Percentiles rank a stretch among this genome's conserved stretches.
Evolutionary conservation across 169 alveolate genomes (phyloP).

Genomic region (Toxoplasma gondii): DNA sequence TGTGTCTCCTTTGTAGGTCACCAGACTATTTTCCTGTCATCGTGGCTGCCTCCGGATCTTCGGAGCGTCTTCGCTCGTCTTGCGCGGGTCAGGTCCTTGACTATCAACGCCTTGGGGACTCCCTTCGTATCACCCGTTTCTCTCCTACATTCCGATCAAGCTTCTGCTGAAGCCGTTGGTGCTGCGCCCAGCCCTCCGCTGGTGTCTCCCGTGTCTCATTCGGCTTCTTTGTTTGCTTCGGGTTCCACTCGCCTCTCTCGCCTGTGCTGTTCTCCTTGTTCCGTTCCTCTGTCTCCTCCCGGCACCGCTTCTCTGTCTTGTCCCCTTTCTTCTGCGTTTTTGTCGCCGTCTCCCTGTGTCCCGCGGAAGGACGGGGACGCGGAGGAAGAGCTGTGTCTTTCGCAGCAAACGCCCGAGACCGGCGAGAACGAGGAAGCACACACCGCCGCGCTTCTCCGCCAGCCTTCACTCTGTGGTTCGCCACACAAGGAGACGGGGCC

Average conservation of each 20-base stretch:
- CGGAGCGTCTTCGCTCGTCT: neutral
- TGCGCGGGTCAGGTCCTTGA: neutral
- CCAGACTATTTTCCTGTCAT: neutral
- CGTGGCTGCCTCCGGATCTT: conserved; percentile 28
- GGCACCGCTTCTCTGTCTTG: neutral
- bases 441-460: too few relatives aligned
- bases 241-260: neutral
- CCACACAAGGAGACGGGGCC: too few relatives aligned
- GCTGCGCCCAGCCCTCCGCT: too few relatives aligned
- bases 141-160: neutral
- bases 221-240: neutral
- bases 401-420: too few relatives aligned
- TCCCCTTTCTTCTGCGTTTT: neutral
- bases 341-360: neutral
- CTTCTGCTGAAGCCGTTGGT: too few relatives aligned
- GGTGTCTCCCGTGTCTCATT: neutral
- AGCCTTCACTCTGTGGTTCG: too few relatives aligned
- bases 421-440: too few relatives aligned
- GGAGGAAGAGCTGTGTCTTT: too few relatives aligned
- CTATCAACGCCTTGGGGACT: conserved; percentile 11
- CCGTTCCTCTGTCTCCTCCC: neutral
- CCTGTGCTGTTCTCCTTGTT: neutral
- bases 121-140: neutral
- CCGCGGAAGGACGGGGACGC: too few relatives aligned
- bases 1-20: neutral